Evolutionary conservation across 805 yeast species (phyloP), one percentile per base, ranked within the genome.

Genomic region (Barnettozyma botsteinii): DNA sequence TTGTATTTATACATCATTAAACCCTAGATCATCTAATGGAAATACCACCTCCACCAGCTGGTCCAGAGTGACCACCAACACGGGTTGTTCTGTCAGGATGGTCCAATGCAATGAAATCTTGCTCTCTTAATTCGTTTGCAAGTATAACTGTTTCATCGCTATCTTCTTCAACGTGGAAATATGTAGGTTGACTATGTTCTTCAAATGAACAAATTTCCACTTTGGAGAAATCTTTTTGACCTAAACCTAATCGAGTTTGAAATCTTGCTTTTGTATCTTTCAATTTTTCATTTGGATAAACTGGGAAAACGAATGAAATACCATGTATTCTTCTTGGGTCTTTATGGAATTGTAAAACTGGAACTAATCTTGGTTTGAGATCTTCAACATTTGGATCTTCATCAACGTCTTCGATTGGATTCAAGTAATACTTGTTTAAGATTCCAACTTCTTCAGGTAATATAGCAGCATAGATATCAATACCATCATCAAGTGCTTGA

Each of bases 11-110:
- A n/a, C n/a, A n/a, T n/a, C n/a, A n/a, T n/a, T n/a, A 5, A 18
- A 24, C 5, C 12, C 7, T 11, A 15, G 5, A 12, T 70, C 60
- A 79, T 42, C 47, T 52, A 33, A 52, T 52, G 3, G 56, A 51
- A 20, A 54, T 54, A 36, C 57, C 79, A 17, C 84, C 80, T 41
- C 79, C 72, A 25, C 43, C 40, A 6, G 24, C 19, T 11, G 29
- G n/a, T n/a, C n/a, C n/a, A 53, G 75, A 79, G 45, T 67, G 69
- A 4, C 64, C 62, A 6, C 65, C 69, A 40, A 74, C 70, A 43
- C 80, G 70, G n/a, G 79, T 72, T 31, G 79, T 67, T 54, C 93
- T 75, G 57, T 87, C 96, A 2, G 93, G 88, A 54, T 86, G 95
- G 56, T 93, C 96, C 56, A 93, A 66, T 21, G 89, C 94, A 37